Percentiles rank a stretch among this genome's conserved stretches.
These are phyloP conservation scores for Quercus bicolor DNA, from an alignment of 306 rosid genomes.

Conservation along the genomic window DNA sequence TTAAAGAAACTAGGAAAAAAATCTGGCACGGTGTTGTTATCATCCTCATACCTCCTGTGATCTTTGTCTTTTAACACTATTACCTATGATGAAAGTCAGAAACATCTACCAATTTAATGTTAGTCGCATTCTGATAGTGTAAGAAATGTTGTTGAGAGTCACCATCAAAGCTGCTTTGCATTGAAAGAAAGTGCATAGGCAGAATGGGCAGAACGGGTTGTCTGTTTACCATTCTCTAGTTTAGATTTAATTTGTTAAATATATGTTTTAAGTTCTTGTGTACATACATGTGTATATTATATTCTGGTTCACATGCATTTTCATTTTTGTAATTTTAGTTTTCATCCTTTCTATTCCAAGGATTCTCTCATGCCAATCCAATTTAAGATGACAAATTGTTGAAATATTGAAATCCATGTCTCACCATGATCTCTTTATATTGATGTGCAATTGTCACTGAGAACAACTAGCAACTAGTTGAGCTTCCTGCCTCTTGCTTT, in stretches of 20 bases:
- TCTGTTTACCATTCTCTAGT: neutral
- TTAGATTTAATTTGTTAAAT: neutral
- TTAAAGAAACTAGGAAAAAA: constrained; percentile 7
- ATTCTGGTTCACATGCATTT: neutral
- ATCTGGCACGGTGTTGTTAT: constrained; percentile 14
- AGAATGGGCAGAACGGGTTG: neutral
- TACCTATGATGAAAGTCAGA: constrained; percentile 18
- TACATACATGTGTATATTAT: neutral
- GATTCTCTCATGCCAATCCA: neutral
- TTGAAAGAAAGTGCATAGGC: neutral
- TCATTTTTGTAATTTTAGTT: neutral
- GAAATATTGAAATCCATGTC: neutral
- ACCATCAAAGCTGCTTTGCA: constrained; percentile 11
- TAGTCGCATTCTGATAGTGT: constrained; percentile 16
- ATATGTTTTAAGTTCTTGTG: neutral
- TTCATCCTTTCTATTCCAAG: neutral
- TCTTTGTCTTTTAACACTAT: constrained; percentile 23
- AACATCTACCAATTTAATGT: constrained; percentile 18
- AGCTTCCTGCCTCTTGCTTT: neutral
- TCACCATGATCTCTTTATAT: neutral
- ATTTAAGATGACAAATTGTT: neutral
- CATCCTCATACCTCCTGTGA: constrained; percentile 33
- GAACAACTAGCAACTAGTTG: neutral
- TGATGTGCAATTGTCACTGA: neutral
- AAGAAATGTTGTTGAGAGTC: constrained; percentile 28